A percentile compares a stretch with the other conserved stretches of the same genome.
These are phyloP conservation scores for Avena sativa DNA, from an alignment of 176 grass and related monocot species.

Conservation along the genomic window DNA sequence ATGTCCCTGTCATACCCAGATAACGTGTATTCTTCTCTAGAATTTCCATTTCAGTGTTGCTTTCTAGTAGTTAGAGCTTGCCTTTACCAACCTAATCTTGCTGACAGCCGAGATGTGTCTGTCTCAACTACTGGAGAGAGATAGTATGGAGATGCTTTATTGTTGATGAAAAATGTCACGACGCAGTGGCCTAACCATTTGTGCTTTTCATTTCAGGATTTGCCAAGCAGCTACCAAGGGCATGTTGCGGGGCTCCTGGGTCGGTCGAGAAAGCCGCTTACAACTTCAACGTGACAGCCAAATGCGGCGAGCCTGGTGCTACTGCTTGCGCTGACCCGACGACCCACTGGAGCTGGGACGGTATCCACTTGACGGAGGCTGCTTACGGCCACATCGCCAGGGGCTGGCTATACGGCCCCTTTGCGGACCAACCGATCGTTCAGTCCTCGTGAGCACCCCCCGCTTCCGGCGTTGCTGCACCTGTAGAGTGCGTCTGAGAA, in stretches of 20 bases:
- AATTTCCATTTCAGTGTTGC: conserved; percentile 35
- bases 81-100: conserved; percentile 13
- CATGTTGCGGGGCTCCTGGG: conserved; percentile 60
- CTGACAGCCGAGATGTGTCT: conserved; percentile 13
- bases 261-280: conserved; percentile 52
- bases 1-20: conserved; percentile 38
- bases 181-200: conserved; percentile 36
- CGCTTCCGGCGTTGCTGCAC: conserved; percentile 6
- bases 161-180: conserved; percentile 29
- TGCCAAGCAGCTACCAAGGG: conserved; percentile 52
- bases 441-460: conserved; percentile 47
- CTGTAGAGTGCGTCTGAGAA: conserved; percentile 50
- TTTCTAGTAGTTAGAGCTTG: neutral
- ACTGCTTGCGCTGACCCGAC: conserved; percentile 57
- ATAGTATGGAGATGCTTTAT: conserved; percentile 7
- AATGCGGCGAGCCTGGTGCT: conserved; percentile 59
- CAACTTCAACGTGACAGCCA: conserved; percentile 64
- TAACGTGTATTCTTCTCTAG: conserved; percentile 20
- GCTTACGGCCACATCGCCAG: conserved; percentile 62
- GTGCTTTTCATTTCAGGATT: conserved; percentile 50
- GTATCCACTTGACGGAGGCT: conserved; percentile 74
- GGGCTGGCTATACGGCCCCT: conserved; percentile 67
- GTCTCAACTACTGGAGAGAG: conserved; percentile 31
- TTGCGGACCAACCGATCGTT: conserved; percentile 54
- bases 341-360: conserved; percentile 70